Evolutionary conservation across 2,329 filamentous ascomycete species (phyloP), one percentile per base, ranked within the genome.

Genomic region (Penicillium occitanis): DNA sequence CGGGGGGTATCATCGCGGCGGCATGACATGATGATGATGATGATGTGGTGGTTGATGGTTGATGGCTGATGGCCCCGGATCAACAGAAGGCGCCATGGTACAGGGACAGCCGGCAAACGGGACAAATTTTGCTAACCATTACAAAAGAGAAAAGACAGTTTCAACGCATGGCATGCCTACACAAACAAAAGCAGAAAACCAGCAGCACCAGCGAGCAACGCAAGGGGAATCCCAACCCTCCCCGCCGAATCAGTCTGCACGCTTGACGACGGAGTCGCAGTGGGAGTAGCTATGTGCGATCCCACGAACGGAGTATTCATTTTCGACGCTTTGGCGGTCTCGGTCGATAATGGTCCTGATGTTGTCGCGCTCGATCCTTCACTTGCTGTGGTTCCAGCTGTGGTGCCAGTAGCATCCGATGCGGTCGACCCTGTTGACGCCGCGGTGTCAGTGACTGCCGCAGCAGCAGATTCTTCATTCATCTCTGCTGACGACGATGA

Each of bases 121-220:
- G 40, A 48, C 17, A 50, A 25, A 33, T 10, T 19, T 42, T 55
- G 61, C 46, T 28, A 62, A 35, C n/a, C 46, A 62, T 50, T 25
- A 61, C 44, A 61, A 14, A 22, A 50, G 13, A 25, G 19, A 28
- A 42, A 25, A 25, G 2, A 25, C 25, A 25, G 25, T 25, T 25
- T 25, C 25, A 33, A 33, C 30, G 30, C 7, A 33, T 33, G 30
- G 5, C 30, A 8, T 1, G 7, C 6, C 37, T 60, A 44, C 6
- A 78, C 67, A 65, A 75, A 76, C 53, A 73, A 10, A 13, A 60
- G 70, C 50, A 79, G 68, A 6, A 77, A 71, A 30, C 72, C 76
- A n/a, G 76, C 68, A n/a, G 74, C 73, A 51, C 77, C 64, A 10
- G 74, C 67, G 17, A 78, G 25, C 25, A 25, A 66, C 6, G 74